Evolutionary conservation across 495 filamentous ascomycete genomes (phyloP), one percentile per base, ranked within the genome.

Genomic region (Penicillium simplicissimum): DNA sequence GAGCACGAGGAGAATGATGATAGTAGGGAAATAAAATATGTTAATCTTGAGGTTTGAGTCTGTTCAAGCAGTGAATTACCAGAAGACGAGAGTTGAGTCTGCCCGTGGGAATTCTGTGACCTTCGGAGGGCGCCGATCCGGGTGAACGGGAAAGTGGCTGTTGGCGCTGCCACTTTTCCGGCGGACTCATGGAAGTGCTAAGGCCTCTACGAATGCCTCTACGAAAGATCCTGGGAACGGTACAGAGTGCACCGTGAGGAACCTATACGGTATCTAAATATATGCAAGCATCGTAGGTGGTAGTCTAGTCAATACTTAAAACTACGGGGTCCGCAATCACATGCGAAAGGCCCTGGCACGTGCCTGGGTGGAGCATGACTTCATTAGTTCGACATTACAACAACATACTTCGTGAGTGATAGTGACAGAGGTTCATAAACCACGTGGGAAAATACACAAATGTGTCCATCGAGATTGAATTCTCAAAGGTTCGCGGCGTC

Each of bases 361-460:
- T 61, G 57, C 57, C 45, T 17, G 5, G 21, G 61, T 60, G 55
- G 65, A 59, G 59, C 58, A 62, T 67, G 58, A 59, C 62, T 65
- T 68, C 66, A 65, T 68, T 68, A 68, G 38, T 42, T 66, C 36
- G 61, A 62, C 66, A 71, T 69, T 67, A 69, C 10, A 59, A n/a
- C 25, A 25, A 31, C 10, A n/a, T 17, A 19, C 51, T 53, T 36
- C 51, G 51, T 53, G 33, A 31, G 31, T 14, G 8, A 36, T 53
- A 45, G 11, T 31, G 19, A 23, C 48, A 42, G 47, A 23, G 43
- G 36, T 59, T 28, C 25, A 52, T 59, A 52, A 52, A 31, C 57
- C 40, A 59, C 25, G 47, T 34, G 42, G 19, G 31, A 53, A 53
- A 53, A 36, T 53, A 53, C 51, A 53, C 28, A 34, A 33, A 35